Evolutionary conservation across 1,284 basidiomycete species (phyloP), one percentile per base, ranked within the genome.

Genomic region (Sporisorium exsertum): DNA sequence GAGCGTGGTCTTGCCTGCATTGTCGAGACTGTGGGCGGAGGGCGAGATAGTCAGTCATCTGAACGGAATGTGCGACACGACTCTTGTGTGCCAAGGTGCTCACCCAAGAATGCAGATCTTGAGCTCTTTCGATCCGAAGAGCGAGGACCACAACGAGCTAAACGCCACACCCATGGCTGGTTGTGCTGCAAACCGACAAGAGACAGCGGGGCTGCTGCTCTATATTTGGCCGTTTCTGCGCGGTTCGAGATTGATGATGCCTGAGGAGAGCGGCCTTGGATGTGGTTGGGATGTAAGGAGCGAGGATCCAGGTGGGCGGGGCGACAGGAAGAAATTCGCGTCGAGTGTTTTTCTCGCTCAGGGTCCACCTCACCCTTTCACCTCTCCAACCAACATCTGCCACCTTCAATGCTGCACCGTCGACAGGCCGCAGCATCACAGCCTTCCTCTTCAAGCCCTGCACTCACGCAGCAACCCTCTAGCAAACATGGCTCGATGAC

Each of bases 1-100:
- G 26, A 88, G 86, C 2, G 87, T 88, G 12, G 86, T 87, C 81
- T 88, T 88, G 32, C 88, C 88, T 12, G 87, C 87, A 83, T 88
- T 88, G 81, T 88, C 87, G 27, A 88, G 84, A 22, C 73, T 75
- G 60, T n/a, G 15, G 5, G n/a, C n/a, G n/a, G 27, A 22, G 24
- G 22, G 33, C 12, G 26, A 56, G 47, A 32, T n/a, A n/a, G n/a
- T n/a, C n/a, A n/a, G n/a, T n/a, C n/a, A n/a, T n/a, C n/a, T n/a
- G n/a, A n/a, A n/a, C n/a, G n/a, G n/a, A n/a, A n/a, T n/a, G n/a
- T 32, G 29, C 29, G 29, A 10, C 29, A 32, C n/a, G n/a, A 32
- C 29, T 32, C 5, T 32, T 13, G 16, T 43, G 16, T n/a, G n/a
- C n/a, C n/a, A n/a, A 13, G 20, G 35, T 22, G 18, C 81, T n/a